Percentiles rank a stretch among this genome's conserved stretches.
phyloP scores from a whole-genome alignment of 352 stramenopile genomes.

The Pythium aquatile region DNA sequence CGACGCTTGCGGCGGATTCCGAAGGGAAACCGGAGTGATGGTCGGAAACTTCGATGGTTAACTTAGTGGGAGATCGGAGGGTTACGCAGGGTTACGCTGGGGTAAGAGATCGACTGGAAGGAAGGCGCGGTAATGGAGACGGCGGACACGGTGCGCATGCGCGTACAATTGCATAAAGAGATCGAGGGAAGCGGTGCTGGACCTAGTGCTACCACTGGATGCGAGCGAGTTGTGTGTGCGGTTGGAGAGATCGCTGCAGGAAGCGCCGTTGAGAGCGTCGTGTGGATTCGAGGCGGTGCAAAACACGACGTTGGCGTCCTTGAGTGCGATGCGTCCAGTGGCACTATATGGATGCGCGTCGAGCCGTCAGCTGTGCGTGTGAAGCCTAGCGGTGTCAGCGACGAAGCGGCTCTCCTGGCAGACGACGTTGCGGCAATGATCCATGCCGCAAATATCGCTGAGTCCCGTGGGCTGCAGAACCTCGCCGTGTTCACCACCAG shows the following conservation, averaged over 20 bases:
- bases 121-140: not conserved
- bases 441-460: slow-evolving; percentile 9
- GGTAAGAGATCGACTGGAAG: not conserved
- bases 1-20: slow-evolving; percentile 4
- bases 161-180: not conserved
- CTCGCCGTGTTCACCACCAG: slow-evolving; percentile 30
- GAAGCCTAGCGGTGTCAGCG: not conserved
- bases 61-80: not conserved
- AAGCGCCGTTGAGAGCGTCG: not conserved
- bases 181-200: not conserved
- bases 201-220: not conserved
- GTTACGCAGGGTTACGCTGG: slow-evolving; percentile 1
- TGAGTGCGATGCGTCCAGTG: slow-evolving; percentile 1
- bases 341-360: not conserved
- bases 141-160: slow-evolving; percentile 3
- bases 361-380: not conserved
- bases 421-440: slow-evolving; percentile 20
- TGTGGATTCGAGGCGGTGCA: slow-evolving; percentile 18
- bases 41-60: slow-evolving; percentile 8
- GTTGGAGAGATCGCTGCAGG: slow-evolving; percentile 9
- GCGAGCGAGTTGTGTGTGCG: slow-evolving; percentile 1
- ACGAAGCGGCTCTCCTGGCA: slow-evolving; percentile 4
- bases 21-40: slow-evolving; percentile 22
- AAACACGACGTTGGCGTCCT: not conserved
- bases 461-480: not conserved